phyloP scores from a whole-genome alignment of 2,329 filamentous ascomycete species.

The Pseudogymnoascus sp. region DNA sequence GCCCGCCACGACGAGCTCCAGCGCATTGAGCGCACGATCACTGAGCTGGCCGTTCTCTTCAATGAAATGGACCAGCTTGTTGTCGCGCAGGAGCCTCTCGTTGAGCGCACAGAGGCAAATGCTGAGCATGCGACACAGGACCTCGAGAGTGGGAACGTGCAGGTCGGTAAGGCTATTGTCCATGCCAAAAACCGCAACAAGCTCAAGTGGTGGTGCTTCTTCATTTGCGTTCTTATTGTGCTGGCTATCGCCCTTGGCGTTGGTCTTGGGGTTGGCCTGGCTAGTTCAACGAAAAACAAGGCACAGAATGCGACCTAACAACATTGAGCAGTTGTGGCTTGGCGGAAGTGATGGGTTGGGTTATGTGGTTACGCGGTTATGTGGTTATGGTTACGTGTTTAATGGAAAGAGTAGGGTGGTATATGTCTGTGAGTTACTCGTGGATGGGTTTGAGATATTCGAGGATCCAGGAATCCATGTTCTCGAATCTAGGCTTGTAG shows the following conservation, averaged over 20 bases:
- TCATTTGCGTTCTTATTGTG: constrained; percentile 53
- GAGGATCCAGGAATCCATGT: neutral
- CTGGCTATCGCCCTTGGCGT: constrained; percentile 48
- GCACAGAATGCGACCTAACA: neutral
- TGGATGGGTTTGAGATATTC: neutral
- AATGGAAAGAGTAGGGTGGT: neutral
- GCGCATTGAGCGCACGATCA: constrained; percentile 69
- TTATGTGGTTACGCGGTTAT: neutral
- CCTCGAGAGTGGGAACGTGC: constrained; percentile 60
- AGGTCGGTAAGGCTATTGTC: constrained; percentile 62
- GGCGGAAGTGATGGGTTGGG: neutral
- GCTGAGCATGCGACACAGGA: constrained; percentile 60
- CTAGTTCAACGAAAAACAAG: neutral
- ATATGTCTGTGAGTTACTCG: constrained; percentile 1
- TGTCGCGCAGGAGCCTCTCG: constrained; percentile 61
- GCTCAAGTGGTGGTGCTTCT: constrained; percentile 76
- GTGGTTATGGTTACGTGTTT: constrained; percentile 4
- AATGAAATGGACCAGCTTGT: constrained; percentile 68
- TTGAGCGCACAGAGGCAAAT: constrained; percentile 57
- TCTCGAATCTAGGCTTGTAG: neutral
- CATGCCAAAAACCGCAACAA: constrained; percentile 61
- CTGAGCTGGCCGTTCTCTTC: constrained; percentile 64
- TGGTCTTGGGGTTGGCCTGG: constrained; percentile 31
- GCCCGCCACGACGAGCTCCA: constrained; percentile 79
- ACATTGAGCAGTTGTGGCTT: neutral